Base-by-base conservation (phyloP, 352 stramenopile genomes). In the Blastocystis sp. region DNA sequence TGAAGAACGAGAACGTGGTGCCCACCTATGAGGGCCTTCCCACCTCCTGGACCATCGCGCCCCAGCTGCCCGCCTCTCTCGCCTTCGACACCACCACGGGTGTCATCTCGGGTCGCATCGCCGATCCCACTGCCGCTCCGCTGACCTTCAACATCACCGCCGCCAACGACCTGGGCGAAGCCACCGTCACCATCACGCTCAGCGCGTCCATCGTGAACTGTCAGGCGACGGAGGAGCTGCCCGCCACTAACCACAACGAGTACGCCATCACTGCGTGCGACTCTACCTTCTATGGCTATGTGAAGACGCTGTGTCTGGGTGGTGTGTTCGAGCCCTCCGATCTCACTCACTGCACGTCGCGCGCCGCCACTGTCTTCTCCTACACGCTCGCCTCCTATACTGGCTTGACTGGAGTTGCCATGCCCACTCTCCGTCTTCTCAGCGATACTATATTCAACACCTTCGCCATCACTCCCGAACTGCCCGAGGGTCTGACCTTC, bases 221-320 rank as follows among this genome's bases (percentile, higher is more conserved):
- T 66, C 28, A 81, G 17, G 71, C 71, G 19, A 81, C 71, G 11
- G 45, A 65, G 11, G 19, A 81, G 48, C 66, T 48, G 40, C 71
- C 71, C 28, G 9, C 17, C 28, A 40, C 54, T 1, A 21, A 21
- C 2, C 45, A 81, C 43, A 59, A 59, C 6, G 45, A 11, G n/a
- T 65, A 24, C 11, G 28, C 45, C 17, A 40, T 81, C 21, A 38
- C 43, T 4, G n/a, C 3, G 9, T 81, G 71, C 48, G 17, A 11
- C 45, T 19, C 21, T 9, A 14, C 64, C 57, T 81, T 66, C n/a
- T 34, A 17, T 40, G 71, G 71, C 10, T 81, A 81, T 66, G 45
- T 34, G 28, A 34, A 34, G 28, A 34, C 28, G 28, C 28, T 34
- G 28, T 34, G 28, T 34, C 28, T 34, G 28, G 28, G 28, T 34